Base-by-base conservation (phyloP, 768 basidiomycete species). In the Coprinopsis marcescibilis region DNA sequence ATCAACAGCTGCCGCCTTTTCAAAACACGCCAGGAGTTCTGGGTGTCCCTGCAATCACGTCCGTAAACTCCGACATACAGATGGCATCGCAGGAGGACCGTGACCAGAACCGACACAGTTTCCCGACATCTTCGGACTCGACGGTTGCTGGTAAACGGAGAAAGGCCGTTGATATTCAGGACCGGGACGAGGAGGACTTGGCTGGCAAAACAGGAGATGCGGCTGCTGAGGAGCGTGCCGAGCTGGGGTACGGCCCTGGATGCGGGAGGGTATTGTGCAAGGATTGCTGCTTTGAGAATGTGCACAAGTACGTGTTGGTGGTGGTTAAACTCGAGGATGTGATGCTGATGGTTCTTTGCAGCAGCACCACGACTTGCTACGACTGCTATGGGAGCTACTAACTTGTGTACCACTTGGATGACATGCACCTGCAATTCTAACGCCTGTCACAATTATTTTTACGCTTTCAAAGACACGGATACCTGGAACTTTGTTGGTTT, bases 231-330 rank as follows among this genome's bases (percentile, higher is more conserved):
- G 41, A 29, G 15, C 12, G 14, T 15, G n/a, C 26, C 5, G 41
- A 43, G 19, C 4, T 12, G 26, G 41, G 26, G 17, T 40, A 40
- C 25, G 38, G 38, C 5, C 38, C 38, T 21, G 72, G 73, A 3
- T 76, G 73, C 53, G 68, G 68, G 6, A 65, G 67, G 43, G 54
- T 54, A 7, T 55, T 74, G 3, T 76, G 74, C 57, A 60, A 68
- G n/a, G 65, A 63, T 34, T 76, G 73, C 43, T 75, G 71, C 55
- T 61, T 63, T 23, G 74, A 76, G 53, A 58, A 67, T 56, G 56
- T 63, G 19, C 63, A 65, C 37, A 70, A 65, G 73, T 75, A 29
- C 20, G 69, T 56, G 6, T 12, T 41, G 19, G 32, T 35, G 34
- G 21, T 15, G 20, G 35, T 51, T 24, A 38, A 10, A 30, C 29